These are phyloP conservation scores for Candida boleticola DNA, from an alignment of 805 yeast genomes.

Conservation along the genomic window DNA sequence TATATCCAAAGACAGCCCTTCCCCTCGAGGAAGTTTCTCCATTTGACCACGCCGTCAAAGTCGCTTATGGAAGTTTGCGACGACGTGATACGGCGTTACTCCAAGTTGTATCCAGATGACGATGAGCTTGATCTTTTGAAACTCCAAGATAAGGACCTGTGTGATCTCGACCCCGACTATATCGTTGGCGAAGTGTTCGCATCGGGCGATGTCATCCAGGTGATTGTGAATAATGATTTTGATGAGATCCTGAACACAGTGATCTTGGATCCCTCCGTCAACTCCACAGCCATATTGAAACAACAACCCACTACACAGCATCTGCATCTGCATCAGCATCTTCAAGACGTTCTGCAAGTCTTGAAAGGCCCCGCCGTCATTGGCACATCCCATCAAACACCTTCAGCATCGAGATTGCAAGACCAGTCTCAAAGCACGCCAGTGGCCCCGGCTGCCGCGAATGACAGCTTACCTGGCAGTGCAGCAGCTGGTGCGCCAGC, in stretches of 20 bases:
- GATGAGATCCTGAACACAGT: conserved; percentile 5
- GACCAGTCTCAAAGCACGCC: conserved; percentile 17
- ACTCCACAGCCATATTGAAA: background rate
- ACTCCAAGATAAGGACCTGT: conserved; percentile 63
- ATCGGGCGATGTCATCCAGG: conserved; percentile 34
- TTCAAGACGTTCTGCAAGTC: no score
- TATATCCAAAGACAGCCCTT: background rate
- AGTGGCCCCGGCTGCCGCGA: conserved; percentile 13
- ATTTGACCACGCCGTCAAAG: conserved; percentile 51
- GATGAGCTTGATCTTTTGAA: conserved; percentile 53
- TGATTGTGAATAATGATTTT: conserved; percentile 30
- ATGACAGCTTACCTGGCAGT: no score
- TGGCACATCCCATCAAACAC: conserved; percentile 1
- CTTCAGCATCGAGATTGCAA: background rate
- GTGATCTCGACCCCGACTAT: conserved; percentile 82
- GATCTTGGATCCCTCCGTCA: conserved; percentile 5
- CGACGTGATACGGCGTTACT: conserved; percentile 55
- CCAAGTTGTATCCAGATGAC: conserved; percentile 63
- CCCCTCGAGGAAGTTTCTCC: conserved; percentile 54
- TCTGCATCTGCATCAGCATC: no score
- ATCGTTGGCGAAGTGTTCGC: conserved; percentile 59
- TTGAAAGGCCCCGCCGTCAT: no score
- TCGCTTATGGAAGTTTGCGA: conserved; percentile 48
- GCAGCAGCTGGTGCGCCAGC: background rate
- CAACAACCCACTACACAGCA: no score